Evolutionary conservation across 2,329 filamentous ascomycete species (phyloP).

Genomic region (Fusarium oxysporum): DNA sequence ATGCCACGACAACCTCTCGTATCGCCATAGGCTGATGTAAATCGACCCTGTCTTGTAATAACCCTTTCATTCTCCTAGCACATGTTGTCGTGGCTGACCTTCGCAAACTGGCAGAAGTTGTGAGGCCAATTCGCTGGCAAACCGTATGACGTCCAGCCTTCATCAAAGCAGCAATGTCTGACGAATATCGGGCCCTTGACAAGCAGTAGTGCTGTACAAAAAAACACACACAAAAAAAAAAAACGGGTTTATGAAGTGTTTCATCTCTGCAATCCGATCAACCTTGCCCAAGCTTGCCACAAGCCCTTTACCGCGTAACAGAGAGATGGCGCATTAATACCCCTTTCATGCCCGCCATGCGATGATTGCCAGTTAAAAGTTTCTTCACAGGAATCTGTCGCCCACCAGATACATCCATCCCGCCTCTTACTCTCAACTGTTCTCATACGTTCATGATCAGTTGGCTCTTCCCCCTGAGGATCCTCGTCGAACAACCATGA

Average conservation of each 20-base stretch:
- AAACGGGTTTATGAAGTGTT: background rate
- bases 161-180: background rate
- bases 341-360: background rate
- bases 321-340: background rate
- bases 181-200: background rate
- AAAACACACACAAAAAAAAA: background rate
- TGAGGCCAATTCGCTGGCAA: background rate
- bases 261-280: slow-evolving; percentile 14
- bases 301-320: background rate
- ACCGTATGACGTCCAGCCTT: background rate
- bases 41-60: background rate
- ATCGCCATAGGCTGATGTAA: background rate
- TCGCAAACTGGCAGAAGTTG: slow-evolving; percentile 18
- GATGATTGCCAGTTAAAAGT: background rate
- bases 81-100: background rate
- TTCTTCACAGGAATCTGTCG: background rate
- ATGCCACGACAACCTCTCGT: background rate
- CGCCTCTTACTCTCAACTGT: background rate
- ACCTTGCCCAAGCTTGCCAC: background rate
- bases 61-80: background rate
- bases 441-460: background rate
- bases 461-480: background rate
- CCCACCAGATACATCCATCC: background rate
- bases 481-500: background rate
- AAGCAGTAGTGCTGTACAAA: background rate